phyloP scores from a whole-genome alignment of 306 rosid genomes.

The Luffa aegyptiaca region DNA sequence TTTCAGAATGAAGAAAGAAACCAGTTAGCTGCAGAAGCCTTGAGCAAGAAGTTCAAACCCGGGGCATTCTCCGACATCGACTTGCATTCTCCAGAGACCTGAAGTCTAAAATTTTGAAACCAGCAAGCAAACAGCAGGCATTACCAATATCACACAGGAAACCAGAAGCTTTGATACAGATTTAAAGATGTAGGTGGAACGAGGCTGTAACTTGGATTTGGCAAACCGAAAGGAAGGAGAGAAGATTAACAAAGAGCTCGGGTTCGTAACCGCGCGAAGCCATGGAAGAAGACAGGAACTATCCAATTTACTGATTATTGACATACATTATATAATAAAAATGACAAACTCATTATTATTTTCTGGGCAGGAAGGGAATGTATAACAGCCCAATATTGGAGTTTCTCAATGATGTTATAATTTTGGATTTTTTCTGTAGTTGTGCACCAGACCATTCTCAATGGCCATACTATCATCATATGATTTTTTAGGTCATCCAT shows the following conservation, averaged over 20 bases:
- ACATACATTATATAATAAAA: not conserved
- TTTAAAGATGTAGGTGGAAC: not conserved
- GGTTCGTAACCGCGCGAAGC: not conserved
- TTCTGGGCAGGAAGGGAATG: not conserved
- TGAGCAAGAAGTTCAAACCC: slow-evolving; percentile 46
- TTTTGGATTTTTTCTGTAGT: not conserved
- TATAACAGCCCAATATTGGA: not conserved
- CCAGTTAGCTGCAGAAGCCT: slow-evolving; percentile 40
- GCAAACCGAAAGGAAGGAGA: not conserved
- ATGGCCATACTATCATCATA: not conserved
- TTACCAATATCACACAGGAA: not conserved
- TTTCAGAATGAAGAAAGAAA: slow-evolving; percentile 55
- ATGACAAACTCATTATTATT: not conserved
- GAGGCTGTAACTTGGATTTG: not conserved
- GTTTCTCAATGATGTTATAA: not conserved
- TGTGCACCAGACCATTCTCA: not conserved
- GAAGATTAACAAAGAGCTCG: not conserved
- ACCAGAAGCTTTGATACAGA: not conserved
- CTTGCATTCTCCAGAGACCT: not conserved
- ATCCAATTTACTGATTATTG: not conserved
- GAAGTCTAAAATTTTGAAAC: not conserved
- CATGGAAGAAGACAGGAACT: not conserved
- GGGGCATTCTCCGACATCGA: slow-evolving; percentile 42
- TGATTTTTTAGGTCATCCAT: not conserved
- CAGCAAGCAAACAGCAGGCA: not conserved